These are phyloP conservation scores for Alternaria alternata DNA, from an alignment of 2,329 filamentous ascomycete species.

Conservation along the genomic window DNA sequence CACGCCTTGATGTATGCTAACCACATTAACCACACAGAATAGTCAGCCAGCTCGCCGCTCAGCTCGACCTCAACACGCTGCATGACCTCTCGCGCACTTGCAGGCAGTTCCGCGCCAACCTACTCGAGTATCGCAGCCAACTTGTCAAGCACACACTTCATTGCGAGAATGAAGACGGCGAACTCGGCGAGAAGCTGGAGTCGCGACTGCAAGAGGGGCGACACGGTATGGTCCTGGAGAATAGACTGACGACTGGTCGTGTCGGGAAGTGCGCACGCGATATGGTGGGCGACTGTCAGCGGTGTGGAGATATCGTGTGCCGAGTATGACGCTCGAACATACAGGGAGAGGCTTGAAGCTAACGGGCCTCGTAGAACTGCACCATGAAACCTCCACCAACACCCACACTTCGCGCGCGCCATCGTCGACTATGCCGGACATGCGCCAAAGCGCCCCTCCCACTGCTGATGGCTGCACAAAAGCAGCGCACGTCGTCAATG, in stretches of 20 bases:
- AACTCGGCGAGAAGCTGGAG: slow-evolving; percentile 63
- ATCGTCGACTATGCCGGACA: slow-evolving; percentile 79
- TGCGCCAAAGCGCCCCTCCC: slow-evolving; percentile 77
- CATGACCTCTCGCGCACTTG: slow-evolving; percentile 84
- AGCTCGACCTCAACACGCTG: slow-evolving; percentile 86
- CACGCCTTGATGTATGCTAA: slow-evolving; percentile 41
- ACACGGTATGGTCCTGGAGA: slow-evolving; percentile 21
- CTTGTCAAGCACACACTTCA: slow-evolving; percentile 79
- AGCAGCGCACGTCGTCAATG: slow-evolving; percentile 29
- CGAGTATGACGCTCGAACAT: slow-evolving; percentile 65
- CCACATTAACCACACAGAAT: slow-evolving; percentile 64
- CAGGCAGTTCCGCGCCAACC: slow-evolving; percentile 76
- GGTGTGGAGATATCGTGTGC: slow-evolving; percentile 80
- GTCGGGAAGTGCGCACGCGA: slow-evolving; percentile 83
- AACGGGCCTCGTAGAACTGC: slow-evolving; percentile 74
- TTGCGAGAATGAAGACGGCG: slow-evolving; percentile 73
- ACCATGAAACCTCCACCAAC: slow-evolving; percentile 80
- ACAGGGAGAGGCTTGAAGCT: slow-evolving; percentile 13
- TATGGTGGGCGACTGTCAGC: slow-evolving; percentile 82
- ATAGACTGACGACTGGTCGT: slow-evolving; percentile 67
- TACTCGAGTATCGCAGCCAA: slow-evolving; percentile 79
- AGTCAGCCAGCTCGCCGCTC: slow-evolving; percentile 75
- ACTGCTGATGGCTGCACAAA: slow-evolving; percentile 52
- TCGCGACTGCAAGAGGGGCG: slow-evolving; percentile 40
- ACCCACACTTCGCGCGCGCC: slow-evolving; percentile 72